Evolutionary conservation across 441 rosid genomes (phyloP).

Genomic region (Adansonia gregorii): DNA sequence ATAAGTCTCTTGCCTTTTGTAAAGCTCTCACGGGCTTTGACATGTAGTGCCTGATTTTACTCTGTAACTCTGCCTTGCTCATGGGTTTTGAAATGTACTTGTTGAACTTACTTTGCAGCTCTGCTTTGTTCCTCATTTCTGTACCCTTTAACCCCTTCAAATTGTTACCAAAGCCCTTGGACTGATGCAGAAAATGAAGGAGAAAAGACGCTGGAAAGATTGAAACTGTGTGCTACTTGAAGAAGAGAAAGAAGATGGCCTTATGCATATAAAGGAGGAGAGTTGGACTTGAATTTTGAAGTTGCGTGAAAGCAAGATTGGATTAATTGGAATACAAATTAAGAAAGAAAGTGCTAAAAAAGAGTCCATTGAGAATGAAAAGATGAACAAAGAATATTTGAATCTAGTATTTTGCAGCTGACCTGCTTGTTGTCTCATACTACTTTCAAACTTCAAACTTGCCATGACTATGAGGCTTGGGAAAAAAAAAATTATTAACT

Average conservation of each 20-base stretch:
- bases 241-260: background rate
- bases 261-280: too few relatives aligned
- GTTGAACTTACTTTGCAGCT: conserved; percentile 10
- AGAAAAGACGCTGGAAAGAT: background rate
- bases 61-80: conserved; percentile 32
- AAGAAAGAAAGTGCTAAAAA: background rate
- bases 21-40: conserved; percentile 37
- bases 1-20: conserved; percentile 39
- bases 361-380: background rate
- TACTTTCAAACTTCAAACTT: background rate
- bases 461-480: too few relatives aligned
- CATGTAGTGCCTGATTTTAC: conserved; percentile 33
- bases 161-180: background rate
- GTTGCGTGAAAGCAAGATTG: background rate
- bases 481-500: too few relatives aligned
- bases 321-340: background rate
- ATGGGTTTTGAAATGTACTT: conserved; percentile 25
- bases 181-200: background rate
- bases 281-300: conserved; percentile 11
- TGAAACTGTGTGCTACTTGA: background rate
- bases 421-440: background rate
- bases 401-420: background rate
- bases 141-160: background rate
- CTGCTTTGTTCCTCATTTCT: background rate
- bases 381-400: background rate